Evolutionary conservation across 306 rosid species (phyloP), one percentile per base, ranked within the genome.

Genomic region (Pyrus pyrifolia): DNA sequence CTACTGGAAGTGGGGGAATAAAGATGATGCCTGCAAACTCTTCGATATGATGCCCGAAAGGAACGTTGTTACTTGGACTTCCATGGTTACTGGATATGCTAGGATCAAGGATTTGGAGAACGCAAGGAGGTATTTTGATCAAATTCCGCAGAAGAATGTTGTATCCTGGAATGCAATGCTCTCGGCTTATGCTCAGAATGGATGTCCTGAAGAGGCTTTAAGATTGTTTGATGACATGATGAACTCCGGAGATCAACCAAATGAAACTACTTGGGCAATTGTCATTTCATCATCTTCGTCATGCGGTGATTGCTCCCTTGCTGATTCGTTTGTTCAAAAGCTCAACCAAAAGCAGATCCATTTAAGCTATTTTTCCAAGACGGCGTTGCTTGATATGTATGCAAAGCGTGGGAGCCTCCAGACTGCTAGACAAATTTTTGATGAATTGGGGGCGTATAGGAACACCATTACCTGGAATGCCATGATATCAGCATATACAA

Each of bases 111-210:
- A 85, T 74, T 83, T 85, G 80, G 76, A 74, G 78, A 68, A 53
- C 74, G 89, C 96, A 44, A 88, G 86, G 76, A 76, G 65, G 78
- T 86, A 77, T 79, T 90, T 90, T 82, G 87, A 88, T 71, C 62
- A 70, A 69, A 87, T 85, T 86, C 93, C 93, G 0, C 81, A 82
- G 64, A 83, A 73, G 79, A 88, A 75, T 80, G 86, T 87, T 67
- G 88, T 88, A 71, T 88, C 96, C 19, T 91, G 96, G 96, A 91
- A 91, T 75, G 93, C 96, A 46, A 83, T 88, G 88, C 62, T 88
- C n/a, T 86, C 91, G n/a, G 93, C 88, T 67, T 90, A 90, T 83
- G 81, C 87, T 80, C 91, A 83, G 35, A 85, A 79, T 73, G 88
- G 87, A 38, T 80, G 67, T 46, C 79, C 84, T 57, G 83, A 80